A percentile compares a stretch with the other conserved stretches of the same genome.
These are phyloP conservation scores for Kwoniella botswanensis DNA, from an alignment of 768 basidiomycete species.

Conservation along the genomic window DNA sequence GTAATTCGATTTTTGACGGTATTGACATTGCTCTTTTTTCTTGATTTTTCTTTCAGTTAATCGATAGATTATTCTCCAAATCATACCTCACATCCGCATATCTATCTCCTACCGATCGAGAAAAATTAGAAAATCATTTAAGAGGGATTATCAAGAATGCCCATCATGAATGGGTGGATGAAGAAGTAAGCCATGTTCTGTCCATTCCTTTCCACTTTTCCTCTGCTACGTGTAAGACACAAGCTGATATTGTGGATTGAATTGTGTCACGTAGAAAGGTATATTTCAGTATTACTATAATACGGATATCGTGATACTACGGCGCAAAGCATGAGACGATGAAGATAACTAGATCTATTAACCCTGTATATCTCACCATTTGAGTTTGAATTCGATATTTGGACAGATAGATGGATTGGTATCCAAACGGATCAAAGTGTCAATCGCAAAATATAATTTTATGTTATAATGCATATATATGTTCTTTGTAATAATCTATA, in stretches of 20 bases:
- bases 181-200: constrained; percentile 58
- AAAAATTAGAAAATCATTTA: constrained; percentile 64
- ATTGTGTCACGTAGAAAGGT: constrained; percentile 60
- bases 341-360: background rate
- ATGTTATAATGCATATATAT: background rate
- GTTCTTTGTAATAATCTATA: background rate
- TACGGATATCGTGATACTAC: constrained; percentile 57
- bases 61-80: constrained; percentile 77
- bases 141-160: constrained; percentile 64
- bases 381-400: no score
- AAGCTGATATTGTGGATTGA: background rate
- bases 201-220: background rate
- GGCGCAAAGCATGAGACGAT: constrained; percentile 12
- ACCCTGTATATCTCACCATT: no score
- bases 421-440: no score
- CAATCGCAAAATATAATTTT: background rate
- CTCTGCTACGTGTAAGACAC: background rate
- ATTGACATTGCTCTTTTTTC: no score
- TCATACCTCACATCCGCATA: constrained; percentile 76
- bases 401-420: no score
- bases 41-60: constrained; percentile 29
- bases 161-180: constrained; percentile 77
- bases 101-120: constrained; percentile 64
- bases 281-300: constrained; percentile 81
- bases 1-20: no score